Percentiles rank a stretch among this genome's conserved stretches.
Conservation (phyloP, 768 basidiomycete species). For the Suillus hirtellus region DNA sequence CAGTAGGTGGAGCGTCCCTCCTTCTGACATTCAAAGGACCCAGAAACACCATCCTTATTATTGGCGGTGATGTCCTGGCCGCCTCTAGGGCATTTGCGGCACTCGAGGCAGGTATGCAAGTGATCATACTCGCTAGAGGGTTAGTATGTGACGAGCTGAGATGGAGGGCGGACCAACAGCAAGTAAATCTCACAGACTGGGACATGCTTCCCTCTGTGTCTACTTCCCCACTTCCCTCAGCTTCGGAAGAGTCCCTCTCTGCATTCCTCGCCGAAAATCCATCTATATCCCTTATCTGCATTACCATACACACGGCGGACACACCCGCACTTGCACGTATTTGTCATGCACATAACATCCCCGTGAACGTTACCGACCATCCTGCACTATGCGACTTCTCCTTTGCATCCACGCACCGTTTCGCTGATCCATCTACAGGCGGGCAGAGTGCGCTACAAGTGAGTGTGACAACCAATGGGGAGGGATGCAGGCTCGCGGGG, state of each 20-base stretch:
- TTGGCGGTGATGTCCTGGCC: slow-evolving; percentile 80
- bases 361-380: slow-evolving; percentile 85
- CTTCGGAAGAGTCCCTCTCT: slow-evolving; percentile 41
- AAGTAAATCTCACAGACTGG: slow-evolving; percentile 63
- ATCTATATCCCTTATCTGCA: slow-evolving; percentile 59
- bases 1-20: slow-evolving; percentile 69
- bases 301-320: slow-evolving; percentile 62
- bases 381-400: slow-evolving; percentile 87
- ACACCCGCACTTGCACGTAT: slow-evolving; percentile 57
- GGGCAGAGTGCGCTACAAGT: slow-evolving; percentile 62
- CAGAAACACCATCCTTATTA: slow-evolving; percentile 57
- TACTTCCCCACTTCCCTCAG: slow-evolving; percentile 12
- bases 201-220: slow-evolving; percentile 43
- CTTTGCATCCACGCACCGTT: slow-evolving; percentile 84
- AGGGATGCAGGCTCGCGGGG: slow-evolving; percentile 82
- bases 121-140: slow-evolving; percentile 61
- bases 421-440: slow-evolving; percentile 50
- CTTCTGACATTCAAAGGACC: slow-evolving; percentile 72
- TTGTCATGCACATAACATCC: slow-evolving; percentile 61
- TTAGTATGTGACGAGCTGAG: slow-evolving; percentile 69
- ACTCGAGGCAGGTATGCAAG: slow-evolving; percentile 75
- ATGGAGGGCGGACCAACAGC: slow-evolving; percentile 56
- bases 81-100: slow-evolving; percentile 82
- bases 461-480: slow-evolving; percentile 87
- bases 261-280: slow-evolving; percentile 39